A percentile compares a stretch with the other conserved stretches of the same genome.
Conservation (phyloP, 2,329 filamentous ascomycete species). For the Seiridium unicorne region DNA sequence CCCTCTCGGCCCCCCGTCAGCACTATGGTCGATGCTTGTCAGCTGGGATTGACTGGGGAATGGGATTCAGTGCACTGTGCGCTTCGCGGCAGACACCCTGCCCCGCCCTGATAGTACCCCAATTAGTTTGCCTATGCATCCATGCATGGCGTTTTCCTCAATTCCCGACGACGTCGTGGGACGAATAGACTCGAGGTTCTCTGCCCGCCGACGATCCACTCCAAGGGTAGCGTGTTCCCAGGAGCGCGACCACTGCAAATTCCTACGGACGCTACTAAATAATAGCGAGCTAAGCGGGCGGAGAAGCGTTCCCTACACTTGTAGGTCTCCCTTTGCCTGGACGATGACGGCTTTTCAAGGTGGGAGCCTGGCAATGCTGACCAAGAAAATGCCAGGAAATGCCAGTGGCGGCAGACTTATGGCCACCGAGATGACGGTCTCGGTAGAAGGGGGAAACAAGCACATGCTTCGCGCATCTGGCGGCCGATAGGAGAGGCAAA, state of each 20-base stretch:
- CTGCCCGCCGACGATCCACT: not conserved
- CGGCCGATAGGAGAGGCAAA: not conserved
- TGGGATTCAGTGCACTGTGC: constrained; percentile 20
- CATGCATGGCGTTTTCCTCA: constrained; percentile 9
- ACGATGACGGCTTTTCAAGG: too few species aligned
- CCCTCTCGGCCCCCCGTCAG: not conserved
- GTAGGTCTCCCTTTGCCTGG: too few species aligned
- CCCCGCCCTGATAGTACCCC: not conserved
- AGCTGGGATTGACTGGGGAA: constrained; percentile 5
- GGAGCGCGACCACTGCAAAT: not conserved
- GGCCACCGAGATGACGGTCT: not conserved
- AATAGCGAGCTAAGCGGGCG: constrained; percentile 8
- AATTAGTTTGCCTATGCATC: constrained; percentile 6
- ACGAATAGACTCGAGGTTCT: not conserved
- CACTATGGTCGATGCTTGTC: constrained; percentile 6
- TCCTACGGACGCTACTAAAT: not conserved
- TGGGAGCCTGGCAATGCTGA: too few species aligned
- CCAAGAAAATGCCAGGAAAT: not conserved
- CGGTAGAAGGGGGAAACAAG: not conserved
- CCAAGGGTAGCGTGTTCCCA: not conserved
- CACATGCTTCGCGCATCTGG: not conserved
- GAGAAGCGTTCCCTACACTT: not conserved
- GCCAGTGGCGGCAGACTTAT: not conserved
- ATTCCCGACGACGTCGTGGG: constrained; percentile 2
- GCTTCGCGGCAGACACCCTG: constrained; percentile 8